Evolutionary conservation across 1,284 basidiomycete genomes (phyloP).

Genomic region (Cutaneotrichosporon cyanovorans): DNA sequence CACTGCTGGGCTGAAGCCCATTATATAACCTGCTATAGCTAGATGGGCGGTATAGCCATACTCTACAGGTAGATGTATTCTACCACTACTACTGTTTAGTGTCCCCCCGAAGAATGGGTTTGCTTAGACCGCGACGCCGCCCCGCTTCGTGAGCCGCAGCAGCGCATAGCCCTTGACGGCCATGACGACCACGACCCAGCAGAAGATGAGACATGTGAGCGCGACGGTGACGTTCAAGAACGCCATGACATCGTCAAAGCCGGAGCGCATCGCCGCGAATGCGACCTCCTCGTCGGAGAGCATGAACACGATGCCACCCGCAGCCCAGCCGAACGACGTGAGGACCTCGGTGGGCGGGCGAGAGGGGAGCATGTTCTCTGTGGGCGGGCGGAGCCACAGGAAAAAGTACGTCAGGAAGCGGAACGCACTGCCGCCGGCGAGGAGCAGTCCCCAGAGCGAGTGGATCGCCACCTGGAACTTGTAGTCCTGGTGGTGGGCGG

Average conservation of each 20-base stretch:
- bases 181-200: conserved; percentile 66
- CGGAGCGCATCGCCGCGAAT: conserved; percentile 82
- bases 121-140: conserved; percentile 3
- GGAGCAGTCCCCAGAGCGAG: conserved; percentile 81
- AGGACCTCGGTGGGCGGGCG: conserved; percentile 89
- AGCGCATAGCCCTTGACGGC: conserved; percentile 65
- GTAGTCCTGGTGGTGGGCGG: conserved; percentile 87
- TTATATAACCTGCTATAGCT: neutral
- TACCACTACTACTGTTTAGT: neutral
- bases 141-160: conserved; percentile 15
- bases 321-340: conserved; percentile 74
- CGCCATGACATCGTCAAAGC: conserved; percentile 65
- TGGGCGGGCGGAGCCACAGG: conserved; percentile 66
- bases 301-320: conserved; percentile 84
- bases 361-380: conserved; percentile 67
- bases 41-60: neutral
- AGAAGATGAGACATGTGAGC: conserved; percentile 71
- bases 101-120: neutral
- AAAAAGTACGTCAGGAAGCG: conserved; percentile 76
- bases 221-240: conserved; percentile 52
- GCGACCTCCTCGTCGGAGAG: conserved; percentile 85
- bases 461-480: conserved; percentile 70
- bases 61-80: neutral
- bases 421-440: conserved; percentile 60
- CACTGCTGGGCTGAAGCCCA: neutral